phyloP scores from a whole-genome alignment of 345 rosid genomes.

The Eucalyptus shirleyi region DNA sequence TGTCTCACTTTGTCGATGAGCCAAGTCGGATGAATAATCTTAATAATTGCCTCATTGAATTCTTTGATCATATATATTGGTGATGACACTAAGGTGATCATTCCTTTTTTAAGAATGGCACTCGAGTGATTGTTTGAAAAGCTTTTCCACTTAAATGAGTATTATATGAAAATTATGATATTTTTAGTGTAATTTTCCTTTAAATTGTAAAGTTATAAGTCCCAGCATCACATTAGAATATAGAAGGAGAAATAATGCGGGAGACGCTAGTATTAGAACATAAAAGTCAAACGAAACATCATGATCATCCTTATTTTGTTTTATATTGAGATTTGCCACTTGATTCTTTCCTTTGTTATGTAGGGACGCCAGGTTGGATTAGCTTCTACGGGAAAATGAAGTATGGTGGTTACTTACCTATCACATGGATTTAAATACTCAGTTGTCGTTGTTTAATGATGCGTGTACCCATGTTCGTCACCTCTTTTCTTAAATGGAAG shows the following conservation, averaged over 20 bases:
- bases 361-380: background rate
- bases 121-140: background rate
- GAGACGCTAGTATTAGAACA: background rate
- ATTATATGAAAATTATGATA: no score
- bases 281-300: background rate
- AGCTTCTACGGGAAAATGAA: background rate
- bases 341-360: background rate
- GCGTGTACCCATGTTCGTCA: background rate
- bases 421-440: background rate
- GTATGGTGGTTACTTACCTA: no score
- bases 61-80: no score
- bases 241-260: background rate
- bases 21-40: background rate
- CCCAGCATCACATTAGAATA: background rate
- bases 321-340: background rate
- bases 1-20: background rate
- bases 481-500: no score
- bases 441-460: background rate
- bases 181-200: background rate
- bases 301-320: background rate
- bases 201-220: no score
- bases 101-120: no score
- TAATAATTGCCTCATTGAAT: background rate
- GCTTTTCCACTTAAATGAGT: accelerated
- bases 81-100: background rate